Base-by-base conservation (phyloP, 345 rosid species). In the Brassica incana region DNA sequence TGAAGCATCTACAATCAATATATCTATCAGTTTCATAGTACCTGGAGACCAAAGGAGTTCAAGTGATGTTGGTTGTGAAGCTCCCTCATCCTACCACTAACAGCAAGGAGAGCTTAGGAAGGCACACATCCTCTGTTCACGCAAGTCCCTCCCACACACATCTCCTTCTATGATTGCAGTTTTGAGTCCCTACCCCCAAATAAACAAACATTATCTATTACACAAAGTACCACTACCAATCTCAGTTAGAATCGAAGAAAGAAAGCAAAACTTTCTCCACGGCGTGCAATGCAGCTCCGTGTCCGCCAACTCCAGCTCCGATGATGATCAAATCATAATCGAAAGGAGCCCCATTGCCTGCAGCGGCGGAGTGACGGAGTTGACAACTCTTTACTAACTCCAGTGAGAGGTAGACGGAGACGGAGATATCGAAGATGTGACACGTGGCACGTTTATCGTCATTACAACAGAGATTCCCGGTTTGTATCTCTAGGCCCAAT, bases 221-320 rank as follows among this genome's bases (percentile, higher is more conserved):
- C 23, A 20, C 23, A 20, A 20, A 20, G 23, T 20, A 20, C 23
- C 23, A 20, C 23, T 20, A 20, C 23, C 23, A 20, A 20, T 20
- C 23, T 20, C 23, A 20, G 23, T 20, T 20, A 20, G 23, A 20
- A 20, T 20, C 23, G 23, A 20, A 20, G 23, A 20, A 20, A 20
- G 23, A 20, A 20, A 20, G 23, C 23, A 20, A 20, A 20, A 20
- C 23, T 1, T 20, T 95, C 86, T 93, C 98, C 6, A 93, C 97
- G 58, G 99, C 97, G 72, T 93, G 98, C 65, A 95, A 88, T 1
- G 97, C 99, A 69, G 99, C 97, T 35, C 99, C 98, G 67, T 93
- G 98, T 3, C 97, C 99, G 5, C 99, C 99, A 29, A 91, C 99
- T 66, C 98, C 99, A 54, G 98, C 98, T 27, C 98, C 99, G 23